These are phyloP conservation scores for Hygrocybe coccinea DNA, from an alignment of 768 basidiomycete species.

Conservation along the genomic window DNA sequence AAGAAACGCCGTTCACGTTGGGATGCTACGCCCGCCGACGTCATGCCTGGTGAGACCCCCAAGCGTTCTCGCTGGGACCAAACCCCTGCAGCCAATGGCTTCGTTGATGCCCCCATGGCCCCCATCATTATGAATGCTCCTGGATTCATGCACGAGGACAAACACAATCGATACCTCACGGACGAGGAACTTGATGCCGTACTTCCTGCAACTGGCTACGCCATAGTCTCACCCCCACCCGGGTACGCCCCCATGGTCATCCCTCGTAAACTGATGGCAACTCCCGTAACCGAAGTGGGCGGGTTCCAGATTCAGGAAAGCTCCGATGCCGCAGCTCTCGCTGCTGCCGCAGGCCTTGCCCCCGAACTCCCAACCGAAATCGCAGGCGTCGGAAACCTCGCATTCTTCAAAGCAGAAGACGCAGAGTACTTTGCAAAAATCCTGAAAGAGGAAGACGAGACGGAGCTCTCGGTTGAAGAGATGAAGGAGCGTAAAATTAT, in stretches of 20 bases:
- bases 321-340: conserved; percentile 81
- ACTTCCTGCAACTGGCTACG: conserved; percentile 82
- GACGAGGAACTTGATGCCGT: conserved; percentile 94
- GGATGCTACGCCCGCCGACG: conserved; percentile 89
- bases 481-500: conserved; percentile 99
- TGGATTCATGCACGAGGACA: conserved; percentile 86
- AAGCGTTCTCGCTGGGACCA: conserved; percentile 98
- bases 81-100: conserved; percentile 56
- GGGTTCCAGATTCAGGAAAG: conserved; percentile 98
- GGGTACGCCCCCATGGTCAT: conserved; percentile 82
- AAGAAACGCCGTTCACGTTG: conserved; percentile 94
- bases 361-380: conserved; percentile 96
- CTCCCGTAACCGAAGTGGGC: conserved; percentile 53
- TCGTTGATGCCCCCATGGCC: conserved; percentile 58
- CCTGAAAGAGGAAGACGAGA: conserved; percentile 92
- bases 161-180: conserved; percentile 90
- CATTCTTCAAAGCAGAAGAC: conserved; percentile 98
- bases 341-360: conserved; percentile 87
- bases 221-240: conserved; percentile 87
- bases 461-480: conserved; percentile 87
- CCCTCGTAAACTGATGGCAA: conserved; percentile 58
- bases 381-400: conserved; percentile 92
- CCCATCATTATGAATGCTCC: conserved; percentile 88
- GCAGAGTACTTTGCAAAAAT: conserved; percentile 98
- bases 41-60: conserved; percentile 55